Conservation (phyloP, 306 rosid species). For the Chamaecrista fasciculata region DNA sequence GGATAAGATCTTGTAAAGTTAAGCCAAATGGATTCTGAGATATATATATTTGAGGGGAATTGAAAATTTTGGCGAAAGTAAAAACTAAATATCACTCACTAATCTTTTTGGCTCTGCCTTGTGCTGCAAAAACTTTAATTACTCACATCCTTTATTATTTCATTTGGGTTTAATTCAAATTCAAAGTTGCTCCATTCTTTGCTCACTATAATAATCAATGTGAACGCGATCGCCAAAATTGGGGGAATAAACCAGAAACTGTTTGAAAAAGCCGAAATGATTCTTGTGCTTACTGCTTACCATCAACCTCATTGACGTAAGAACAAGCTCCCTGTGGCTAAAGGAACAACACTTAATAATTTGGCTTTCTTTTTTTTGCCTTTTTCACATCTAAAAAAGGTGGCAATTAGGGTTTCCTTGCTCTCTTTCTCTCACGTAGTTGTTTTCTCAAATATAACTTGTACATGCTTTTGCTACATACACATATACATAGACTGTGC, state of each 20-base stretch:
- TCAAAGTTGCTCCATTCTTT: too few relatives aligned
- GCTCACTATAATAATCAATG: too few relatives aligned
- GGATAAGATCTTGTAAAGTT: constrained; percentile 18
- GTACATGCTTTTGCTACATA: not conserved
- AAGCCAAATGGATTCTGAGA: constrained; percentile 27
- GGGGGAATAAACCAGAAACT: not conserved
- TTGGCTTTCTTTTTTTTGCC: constrained; percentile 31
- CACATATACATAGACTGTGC: too few relatives aligned
- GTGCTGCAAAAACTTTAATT: not conserved
- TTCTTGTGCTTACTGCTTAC: not conserved
- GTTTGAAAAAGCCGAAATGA: constrained; percentile 12
- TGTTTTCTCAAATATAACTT: constrained; percentile 25
- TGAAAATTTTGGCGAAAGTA: not conserved
- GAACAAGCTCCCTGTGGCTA: not conserved
- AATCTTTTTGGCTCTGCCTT: not conserved
- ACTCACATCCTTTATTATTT: not conserved
- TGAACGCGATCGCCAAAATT: constrained; percentile 7
- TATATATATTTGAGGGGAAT: not conserved
- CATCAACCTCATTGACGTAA: constrained; percentile 6
- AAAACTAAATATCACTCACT: not conserved
- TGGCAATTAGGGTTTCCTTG: not conserved
- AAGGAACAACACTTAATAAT: constrained; percentile 23
- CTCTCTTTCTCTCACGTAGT: not conserved
- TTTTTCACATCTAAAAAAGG: constrained; percentile 25
- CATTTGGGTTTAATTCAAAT: not conserved